A percentile compares a stretch with the other conserved stretches of the same genome.
Conservation (phyloP, 2,329 filamentous ascomycete genomes). For the Herpotrichia juniperi region DNA sequence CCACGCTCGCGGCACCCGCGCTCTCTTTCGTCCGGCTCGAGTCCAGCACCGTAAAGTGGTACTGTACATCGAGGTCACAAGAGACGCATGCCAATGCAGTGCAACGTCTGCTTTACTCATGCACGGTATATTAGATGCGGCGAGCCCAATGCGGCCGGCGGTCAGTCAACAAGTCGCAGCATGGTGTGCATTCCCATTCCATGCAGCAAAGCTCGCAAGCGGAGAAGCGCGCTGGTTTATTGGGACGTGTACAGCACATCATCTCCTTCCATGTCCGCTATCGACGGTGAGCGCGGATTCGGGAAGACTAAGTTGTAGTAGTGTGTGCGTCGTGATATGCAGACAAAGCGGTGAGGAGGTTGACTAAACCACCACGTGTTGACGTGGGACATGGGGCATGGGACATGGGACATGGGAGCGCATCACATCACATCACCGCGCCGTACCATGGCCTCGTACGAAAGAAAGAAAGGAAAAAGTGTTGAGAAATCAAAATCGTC, state of each 20-base stretch:
- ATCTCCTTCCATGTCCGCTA: too few relatives aligned
- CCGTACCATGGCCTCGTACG: too few relatives aligned
- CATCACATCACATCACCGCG: too few relatives aligned
- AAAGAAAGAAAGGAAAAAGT: too few relatives aligned
- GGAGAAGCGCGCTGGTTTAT: slow-evolving; percentile 8
- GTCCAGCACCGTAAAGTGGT: too few relatives aligned
- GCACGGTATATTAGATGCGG: background rate
- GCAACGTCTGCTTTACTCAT: slow-evolving; percentile 7
- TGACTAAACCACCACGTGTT: background rate
- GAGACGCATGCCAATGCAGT: slow-evolving; percentile 18
- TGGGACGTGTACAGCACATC: background rate
- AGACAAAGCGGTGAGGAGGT: too few relatives aligned
- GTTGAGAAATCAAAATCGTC: background rate
- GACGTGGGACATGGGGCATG: too few relatives aligned
- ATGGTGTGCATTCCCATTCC: slow-evolving; percentile 2
- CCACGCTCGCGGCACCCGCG: slow-evolving; percentile 12
- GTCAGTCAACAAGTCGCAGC: background rate
- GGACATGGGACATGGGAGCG: too few relatives aligned
- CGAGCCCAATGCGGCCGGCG: background rate
- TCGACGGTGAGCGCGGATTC: background rate
- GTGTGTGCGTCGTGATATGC: background rate
- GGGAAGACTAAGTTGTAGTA: too few relatives aligned
- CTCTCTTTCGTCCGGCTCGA: slow-evolving; percentile 2
- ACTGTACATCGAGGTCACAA: too few relatives aligned
- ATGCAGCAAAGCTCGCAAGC: slow-evolving; percentile 1